Conservation (phyloP, 257 asterid genomes). For the Nicotiana paniculata region DNA sequence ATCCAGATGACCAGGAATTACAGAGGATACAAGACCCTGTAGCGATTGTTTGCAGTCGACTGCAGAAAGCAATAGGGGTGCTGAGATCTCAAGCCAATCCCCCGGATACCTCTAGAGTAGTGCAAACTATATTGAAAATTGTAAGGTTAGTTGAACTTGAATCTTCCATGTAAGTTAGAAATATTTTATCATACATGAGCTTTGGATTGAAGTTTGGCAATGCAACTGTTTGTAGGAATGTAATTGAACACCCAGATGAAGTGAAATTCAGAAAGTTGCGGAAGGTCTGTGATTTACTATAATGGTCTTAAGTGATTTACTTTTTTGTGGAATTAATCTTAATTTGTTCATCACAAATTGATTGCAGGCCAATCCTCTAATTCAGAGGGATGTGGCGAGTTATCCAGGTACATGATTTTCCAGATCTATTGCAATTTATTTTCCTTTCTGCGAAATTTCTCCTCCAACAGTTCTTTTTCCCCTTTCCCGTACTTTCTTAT, state of each 20-base stretch:
- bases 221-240: conserved; percentile 55
- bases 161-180: background rate
- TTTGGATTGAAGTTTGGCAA: background rate
- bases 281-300: conserved; percentile 37
- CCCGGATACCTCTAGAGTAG: conserved; percentile 30
- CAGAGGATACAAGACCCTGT: conserved; percentile 82
- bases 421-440: background rate
- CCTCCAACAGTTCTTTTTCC: background rate
- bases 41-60: conserved; percentile 45
- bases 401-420: conserved; percentile 45
- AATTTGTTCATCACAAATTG: background rate
- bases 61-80: conserved; percentile 56
- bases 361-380: conserved; percentile 65
- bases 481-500: background rate
- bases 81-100: conserved; percentile 57
- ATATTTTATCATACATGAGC: background rate
- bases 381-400: conserved; percentile 55
- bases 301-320: background rate
- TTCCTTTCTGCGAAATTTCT: background rate
- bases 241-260: conserved; percentile 67
- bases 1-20: conserved; percentile 59
- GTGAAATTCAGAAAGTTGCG: conserved; percentile 70
- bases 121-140: conserved; percentile 58
- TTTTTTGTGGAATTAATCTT: conserved; percentile 1
- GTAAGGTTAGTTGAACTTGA: conserved; percentile 31